phyloP scores from a whole-genome alignment of 2,329 filamentous ascomycete species.

The Zalaria sp. region DNA sequence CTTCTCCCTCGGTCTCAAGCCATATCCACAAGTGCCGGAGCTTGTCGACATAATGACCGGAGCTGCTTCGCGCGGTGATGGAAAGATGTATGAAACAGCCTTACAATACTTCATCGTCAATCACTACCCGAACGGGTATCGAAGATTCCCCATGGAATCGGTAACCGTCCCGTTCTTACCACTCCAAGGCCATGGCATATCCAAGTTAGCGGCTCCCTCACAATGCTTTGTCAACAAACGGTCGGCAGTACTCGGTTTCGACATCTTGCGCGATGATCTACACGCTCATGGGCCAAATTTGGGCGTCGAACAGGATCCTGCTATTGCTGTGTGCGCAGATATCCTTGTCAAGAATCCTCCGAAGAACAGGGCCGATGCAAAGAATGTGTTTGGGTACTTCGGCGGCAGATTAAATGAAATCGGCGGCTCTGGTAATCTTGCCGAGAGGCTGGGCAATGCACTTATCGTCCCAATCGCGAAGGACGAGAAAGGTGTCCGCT shows the following conservation, averaged over 20 bases:
- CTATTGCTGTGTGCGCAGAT: conserved; percentile 62
- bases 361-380: conserved; percentile 48
- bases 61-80: conserved; percentile 36
- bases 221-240: conserved; percentile 72
- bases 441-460: conserved; percentile 47
- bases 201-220: conserved; percentile 52
- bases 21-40: conserved; percentile 56
- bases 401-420: conserved; percentile 64
- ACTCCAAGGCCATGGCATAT: conserved; percentile 35
- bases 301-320: conserved; percentile 70
- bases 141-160: conserved; percentile 42
- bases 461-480: conserved; percentile 55
- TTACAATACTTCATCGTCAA: conserved; percentile 74
- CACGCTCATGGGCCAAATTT: conserved; percentile 72
- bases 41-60: conserved; percentile 66
- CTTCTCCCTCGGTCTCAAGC: conserved; percentile 54
- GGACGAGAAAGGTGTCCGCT: conserved; percentile 33
- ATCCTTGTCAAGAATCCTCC: conserved; percentile 61
- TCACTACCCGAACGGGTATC: conserved; percentile 66
- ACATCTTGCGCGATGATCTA: conserved; percentile 63
- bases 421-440: conserved; percentile 37
- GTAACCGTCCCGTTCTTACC: conserved; percentile 45
- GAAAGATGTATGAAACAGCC: conserved; percentile 47
- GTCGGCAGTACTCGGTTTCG: conserved; percentile 66
- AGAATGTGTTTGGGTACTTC: conserved; percentile 69